Conservation (phyloP, 495 filamentous ascomycete species). For the Lepidopterella palustris region DNA sequence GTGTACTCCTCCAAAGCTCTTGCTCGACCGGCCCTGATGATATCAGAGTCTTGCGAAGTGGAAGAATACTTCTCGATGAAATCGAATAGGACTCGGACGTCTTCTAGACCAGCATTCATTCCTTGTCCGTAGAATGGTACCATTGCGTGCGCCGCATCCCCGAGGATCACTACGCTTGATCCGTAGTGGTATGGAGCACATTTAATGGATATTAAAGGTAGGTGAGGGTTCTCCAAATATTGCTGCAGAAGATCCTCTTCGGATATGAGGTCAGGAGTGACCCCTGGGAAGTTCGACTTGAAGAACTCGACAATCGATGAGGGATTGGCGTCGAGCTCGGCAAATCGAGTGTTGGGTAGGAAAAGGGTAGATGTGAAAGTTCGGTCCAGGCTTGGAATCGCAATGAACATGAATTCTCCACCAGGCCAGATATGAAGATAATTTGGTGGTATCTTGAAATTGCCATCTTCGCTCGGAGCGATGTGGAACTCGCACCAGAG, state of each 20-base stretch:
- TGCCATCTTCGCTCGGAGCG: conserved; percentile 47
- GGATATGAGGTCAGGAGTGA: conserved; percentile 69
- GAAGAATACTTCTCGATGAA: conserved; percentile 47
- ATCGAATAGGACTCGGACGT: conserved; percentile 54
- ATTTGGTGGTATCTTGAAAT: conserved; percentile 76
- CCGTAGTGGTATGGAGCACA: conserved; percentile 79
- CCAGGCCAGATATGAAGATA: conserved; percentile 98
- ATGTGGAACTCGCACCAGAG: conserved; percentile 97
- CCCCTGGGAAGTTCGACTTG: conserved; percentile 74
- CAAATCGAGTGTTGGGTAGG: conserved; percentile 57
- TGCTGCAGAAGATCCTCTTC: conserved; percentile 59
- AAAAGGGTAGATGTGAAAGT: conserved; percentile 97
- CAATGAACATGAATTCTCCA: conserved; percentile 93
- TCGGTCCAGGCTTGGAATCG: conserved; percentile 79
- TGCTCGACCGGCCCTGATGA: conserved; percentile 43
- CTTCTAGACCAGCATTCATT: conserved; percentile 42
- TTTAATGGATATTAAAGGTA: conserved; percentile 88
- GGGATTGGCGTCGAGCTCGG: conserved; percentile 51
- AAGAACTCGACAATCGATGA: conserved; percentile 62
- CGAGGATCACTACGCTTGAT: conserved; percentile 74
- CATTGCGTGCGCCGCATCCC: conserved; percentile 95
- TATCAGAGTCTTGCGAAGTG: conserved; percentile 32
- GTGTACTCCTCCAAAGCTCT: conserved; percentile 70
- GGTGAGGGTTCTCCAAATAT: conserved; percentile 73
- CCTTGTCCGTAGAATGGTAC: conserved; percentile 58